Percentiles rank a stretch among this genome's conserved stretches.
These are phyloP conservation scores for Amanita phalloides DNA, from an alignment of 768 basidiomycete genomes.

Conservation along the genomic window DNA sequence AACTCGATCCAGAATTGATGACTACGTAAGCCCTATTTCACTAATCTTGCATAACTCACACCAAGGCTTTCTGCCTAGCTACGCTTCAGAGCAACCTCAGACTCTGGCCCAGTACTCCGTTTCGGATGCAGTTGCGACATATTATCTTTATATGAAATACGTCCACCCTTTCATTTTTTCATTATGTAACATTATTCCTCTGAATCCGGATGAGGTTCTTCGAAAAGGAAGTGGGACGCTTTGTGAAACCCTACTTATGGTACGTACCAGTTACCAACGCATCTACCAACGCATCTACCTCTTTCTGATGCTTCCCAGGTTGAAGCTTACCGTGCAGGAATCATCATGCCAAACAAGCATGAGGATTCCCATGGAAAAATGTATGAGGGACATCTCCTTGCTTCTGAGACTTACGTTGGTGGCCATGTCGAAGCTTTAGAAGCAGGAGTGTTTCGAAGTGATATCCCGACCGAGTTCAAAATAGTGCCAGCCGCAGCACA, in stretches of 20 bases:
- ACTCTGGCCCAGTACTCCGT: slow-evolving; percentile 95
- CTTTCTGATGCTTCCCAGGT: slow-evolving; percentile 42
- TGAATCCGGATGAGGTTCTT: slow-evolving; percentile 92
- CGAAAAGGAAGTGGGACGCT: slow-evolving; percentile 94
- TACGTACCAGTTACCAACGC: slow-evolving; percentile 21
- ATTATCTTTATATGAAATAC: slow-evolving; percentile 99
- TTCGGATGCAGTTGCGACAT: slow-evolving; percentile 99
- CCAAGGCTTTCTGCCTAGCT: slow-evolving; percentile 35
- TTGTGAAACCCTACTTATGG: slow-evolving; percentile 97
- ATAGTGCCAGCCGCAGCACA: slow-evolving; percentile 82
- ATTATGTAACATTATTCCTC: slow-evolving; percentile 95
- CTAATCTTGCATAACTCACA: slow-evolving; percentile 1
- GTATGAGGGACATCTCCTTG: slow-evolving; percentile 93
- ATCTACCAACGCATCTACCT: neutral
- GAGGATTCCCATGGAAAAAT: slow-evolving; percentile 88
- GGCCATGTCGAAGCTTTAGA: slow-evolving; percentile 98
- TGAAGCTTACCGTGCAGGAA: slow-evolving; percentile 82
- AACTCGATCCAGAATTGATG: slow-evolving; percentile 97
- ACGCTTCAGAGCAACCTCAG: slow-evolving; percentile 94
- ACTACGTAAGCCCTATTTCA: slow-evolving; percentile 67
- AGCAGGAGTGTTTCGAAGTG: slow-evolving; percentile 95
- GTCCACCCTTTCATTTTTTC: slow-evolving; percentile 99
- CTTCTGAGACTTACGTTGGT: slow-evolving; percentile 97
- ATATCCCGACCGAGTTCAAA: slow-evolving; percentile 93
- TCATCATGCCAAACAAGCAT: slow-evolving; percentile 98